Conservation (phyloP, 257 asterid genomes). For the Solanum microdontum region DNA sequence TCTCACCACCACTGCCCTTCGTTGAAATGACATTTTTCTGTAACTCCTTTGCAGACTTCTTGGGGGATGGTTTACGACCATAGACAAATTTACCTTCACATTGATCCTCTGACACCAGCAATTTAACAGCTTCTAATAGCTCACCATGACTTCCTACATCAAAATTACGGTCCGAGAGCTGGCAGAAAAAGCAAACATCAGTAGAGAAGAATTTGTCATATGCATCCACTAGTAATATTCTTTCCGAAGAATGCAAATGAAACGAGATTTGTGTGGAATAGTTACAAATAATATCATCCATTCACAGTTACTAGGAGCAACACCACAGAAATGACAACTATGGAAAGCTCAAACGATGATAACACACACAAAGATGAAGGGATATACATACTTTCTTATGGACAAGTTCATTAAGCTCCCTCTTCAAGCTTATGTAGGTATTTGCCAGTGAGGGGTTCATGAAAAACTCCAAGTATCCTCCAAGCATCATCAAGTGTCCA, state of each 20-base stretch:
- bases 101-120: conserved; percentile 66
- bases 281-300: not conserved
- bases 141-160: conserved; percentile 37
- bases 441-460: conserved; percentile 63
- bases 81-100: conserved; percentile 86
- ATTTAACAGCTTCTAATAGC: conserved; percentile 65
- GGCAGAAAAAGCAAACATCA: conserved; percentile 24
- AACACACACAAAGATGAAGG: not conserved
- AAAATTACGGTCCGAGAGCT: conserved; percentile 64
- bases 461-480: conserved; percentile 86
- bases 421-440: conserved; percentile 50
- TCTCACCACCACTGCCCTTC: conserved; percentile 29
- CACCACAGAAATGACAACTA: not conserved
- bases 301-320: not conserved
- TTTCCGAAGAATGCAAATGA: not conserved
- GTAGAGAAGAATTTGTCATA: not conserved
- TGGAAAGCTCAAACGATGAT: not conserved
- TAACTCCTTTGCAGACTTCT: conserved; percentile 22
- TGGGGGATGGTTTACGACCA: conserved; percentile 48
- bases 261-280: not conserved
- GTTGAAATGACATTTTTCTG: conserved; percentile 6
- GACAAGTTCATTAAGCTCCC: conserved; percentile 68
- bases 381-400: conserved; percentile 50
- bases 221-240: not conserved
- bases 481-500: conserved; percentile 86